Evolutionary conservation across 2,329 filamentous ascomycete species (phyloP).

Genomic region (Arthroderma sp.): DNA sequence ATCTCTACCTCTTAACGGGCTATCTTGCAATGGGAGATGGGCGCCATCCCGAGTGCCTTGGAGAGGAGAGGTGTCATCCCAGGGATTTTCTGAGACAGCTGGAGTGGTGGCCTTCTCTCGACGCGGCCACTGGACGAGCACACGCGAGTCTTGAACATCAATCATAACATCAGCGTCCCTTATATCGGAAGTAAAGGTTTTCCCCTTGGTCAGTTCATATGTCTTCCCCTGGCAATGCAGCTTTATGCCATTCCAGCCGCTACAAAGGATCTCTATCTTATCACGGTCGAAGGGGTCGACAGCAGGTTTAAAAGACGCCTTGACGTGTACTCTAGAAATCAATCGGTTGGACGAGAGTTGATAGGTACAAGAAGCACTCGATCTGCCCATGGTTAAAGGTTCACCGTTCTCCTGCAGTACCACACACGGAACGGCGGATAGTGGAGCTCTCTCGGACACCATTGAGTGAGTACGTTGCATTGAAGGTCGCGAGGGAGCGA

Average conservation of each 20-base stretch:
- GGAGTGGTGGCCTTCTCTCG: constrained; percentile 38
- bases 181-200: constrained; percentile 80
- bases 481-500: constrained; percentile 36
- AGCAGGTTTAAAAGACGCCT: constrained; percentile 67
- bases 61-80: constrained; percentile 44
- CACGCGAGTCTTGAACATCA: constrained; percentile 83
- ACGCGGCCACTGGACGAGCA: constrained; percentile 78
- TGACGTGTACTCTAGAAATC: constrained; percentile 86
- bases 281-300: constrained; percentile 54
- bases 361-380: constrained; percentile 89
- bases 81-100: constrained; percentile 53
- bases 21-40: constrained; percentile 21
- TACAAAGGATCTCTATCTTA: constrained; percentile 76
- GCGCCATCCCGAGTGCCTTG: constrained; percentile 29
- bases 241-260: constrained; percentile 91
- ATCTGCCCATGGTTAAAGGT: constrained; percentile 73
- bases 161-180: constrained; percentile 84
- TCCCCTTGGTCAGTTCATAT: constrained; percentile 75
- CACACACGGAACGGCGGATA: constrained; percentile 71
- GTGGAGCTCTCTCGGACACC: constrained; percentile 66
- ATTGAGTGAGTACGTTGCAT: constrained; percentile 50
- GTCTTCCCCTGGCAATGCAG: constrained; percentile 80
- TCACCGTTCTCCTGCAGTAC: constrained; percentile 73
- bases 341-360: constrained; percentile 85
- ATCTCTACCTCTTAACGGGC: constrained; percentile 44